phyloP scores from a whole-genome alignment of 1,284 basidiomycete species.

The Cystobasidium sp. region DNA sequence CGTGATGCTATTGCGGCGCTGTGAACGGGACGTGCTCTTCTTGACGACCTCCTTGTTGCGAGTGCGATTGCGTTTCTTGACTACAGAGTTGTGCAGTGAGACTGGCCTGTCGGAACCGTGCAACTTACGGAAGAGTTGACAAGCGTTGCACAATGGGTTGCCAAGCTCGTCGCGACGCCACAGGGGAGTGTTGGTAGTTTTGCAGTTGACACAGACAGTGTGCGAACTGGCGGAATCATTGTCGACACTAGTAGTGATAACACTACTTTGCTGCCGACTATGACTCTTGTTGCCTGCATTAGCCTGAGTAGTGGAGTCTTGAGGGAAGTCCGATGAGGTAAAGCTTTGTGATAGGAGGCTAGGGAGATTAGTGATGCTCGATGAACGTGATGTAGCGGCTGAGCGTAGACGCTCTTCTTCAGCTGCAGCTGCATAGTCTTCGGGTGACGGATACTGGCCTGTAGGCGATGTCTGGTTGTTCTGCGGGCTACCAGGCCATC shows the following conservation, averaged over 20 bases:
- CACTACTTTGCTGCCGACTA: slow-evolving; percentile 4
- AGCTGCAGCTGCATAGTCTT: neutral
- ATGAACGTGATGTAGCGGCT: slow-evolving; percentile 3
- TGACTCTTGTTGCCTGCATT: slow-evolving; percentile 15
- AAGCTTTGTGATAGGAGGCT: slow-evolving; percentile 9
- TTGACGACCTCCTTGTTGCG: slow-evolving; percentile 33
- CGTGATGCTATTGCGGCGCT: slow-evolving; percentile 14
- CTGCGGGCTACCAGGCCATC: slow-evolving; percentile 14
- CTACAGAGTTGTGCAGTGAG: slow-evolving; percentile 59
- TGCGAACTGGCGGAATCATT: neutral
- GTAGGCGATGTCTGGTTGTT: slow-evolving; percentile 16
- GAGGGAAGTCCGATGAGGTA: neutral
- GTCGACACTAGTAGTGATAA: neutral
- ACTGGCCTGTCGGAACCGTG: slow-evolving; percentile 59
- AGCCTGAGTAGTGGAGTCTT: neutral
- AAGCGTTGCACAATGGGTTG: slow-evolving; percentile 59
- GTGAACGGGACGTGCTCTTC: slow-evolving; percentile 34
- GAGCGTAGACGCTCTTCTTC: slow-evolving; percentile 13
- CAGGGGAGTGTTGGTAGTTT: slow-evolving; percentile 58
- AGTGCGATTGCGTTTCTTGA: slow-evolving; percentile 55
- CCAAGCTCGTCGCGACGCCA: slow-evolving; percentile 59
- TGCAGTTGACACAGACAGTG: slow-evolving; percentile 55
- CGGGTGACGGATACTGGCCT: slow-evolving; percentile 10
- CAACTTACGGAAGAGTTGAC: slow-evolving; percentile 59
- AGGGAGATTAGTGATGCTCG: slow-evolving; percentile 14